Evolutionary conservation across 495 filamentous ascomycete species (phyloP).

Genomic region (Talaromyces proteolyticus): DNA sequence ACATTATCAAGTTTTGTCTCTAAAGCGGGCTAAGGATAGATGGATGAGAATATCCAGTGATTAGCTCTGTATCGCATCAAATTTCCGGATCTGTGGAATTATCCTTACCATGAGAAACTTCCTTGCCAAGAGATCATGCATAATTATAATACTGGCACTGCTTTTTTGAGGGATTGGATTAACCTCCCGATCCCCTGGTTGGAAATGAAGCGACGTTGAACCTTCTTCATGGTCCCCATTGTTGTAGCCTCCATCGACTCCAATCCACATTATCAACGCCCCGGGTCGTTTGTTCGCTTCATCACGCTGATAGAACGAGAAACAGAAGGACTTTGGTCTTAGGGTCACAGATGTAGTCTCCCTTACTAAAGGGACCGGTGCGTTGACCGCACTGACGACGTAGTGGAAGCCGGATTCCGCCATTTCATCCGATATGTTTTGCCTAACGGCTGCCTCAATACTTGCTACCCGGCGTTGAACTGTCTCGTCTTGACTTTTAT

Average conservation of each 20-base stretch:
- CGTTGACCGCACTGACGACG: neutral
- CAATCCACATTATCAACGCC: slow-evolving; percentile 2
- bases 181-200: neutral
- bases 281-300: neutral
- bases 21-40: neutral
- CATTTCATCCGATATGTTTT: neutral
- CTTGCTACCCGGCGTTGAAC: neutral
- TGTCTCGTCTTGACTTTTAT: neutral
- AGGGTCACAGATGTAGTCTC: neutral
- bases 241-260: neutral
- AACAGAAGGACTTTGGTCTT: neutral
- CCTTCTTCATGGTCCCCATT: neutral
- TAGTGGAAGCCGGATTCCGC: neutral
- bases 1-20: neutral
- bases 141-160: slow-evolving; percentile 1
- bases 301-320: neutral
- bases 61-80: neutral
- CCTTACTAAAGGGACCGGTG: neutral
- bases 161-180: neutral
- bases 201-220: neutral
- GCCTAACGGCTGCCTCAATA: neutral
- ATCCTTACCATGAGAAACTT: neutral
- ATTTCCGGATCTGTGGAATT: neutral
- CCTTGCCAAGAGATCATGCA: neutral
- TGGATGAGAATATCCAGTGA: too few species aligned